Base-by-base conservation (phyloP, 179 eudicot species). In the Beta corolliflora region DNA sequence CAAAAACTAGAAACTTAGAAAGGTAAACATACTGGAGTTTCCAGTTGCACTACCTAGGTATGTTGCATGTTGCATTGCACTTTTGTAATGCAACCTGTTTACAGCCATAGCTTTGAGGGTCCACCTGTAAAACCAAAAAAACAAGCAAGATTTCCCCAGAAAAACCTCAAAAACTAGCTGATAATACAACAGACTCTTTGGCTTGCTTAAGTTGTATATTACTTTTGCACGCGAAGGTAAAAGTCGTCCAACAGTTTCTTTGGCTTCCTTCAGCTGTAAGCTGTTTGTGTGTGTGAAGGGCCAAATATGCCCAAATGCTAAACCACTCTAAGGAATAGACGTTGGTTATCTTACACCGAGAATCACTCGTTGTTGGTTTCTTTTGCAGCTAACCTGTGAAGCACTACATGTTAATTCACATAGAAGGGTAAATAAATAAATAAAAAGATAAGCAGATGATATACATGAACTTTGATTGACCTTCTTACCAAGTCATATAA, bases 11-110 rank as follows among this genome's bases (percentile, higher is more conserved):
- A 9, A 4, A 53, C 63, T 55, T 53, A 29, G 41, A 7, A 50
- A 11, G 75, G 50, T 36, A 71, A 71, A 50, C 25, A 50, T 71
- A 71, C 75, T n/a, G 36, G 58, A 21, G 25, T 71, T 5, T 50
- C 75, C 41, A 52, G 45, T 29, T 72, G 53, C 53, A 19, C 54
- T 70, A 70, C 50, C 54, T 45, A 70, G 54, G 3, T 41, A n/a
- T n/a, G n/a, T n/a, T n/a, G n/a, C n/a, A 50, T 3, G 76, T 72
- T 72, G 76, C 76, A 72, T 52, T 13, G 66, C 77, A 31, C 29
- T 36, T 36, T 3, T 36, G 19, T 41, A 56, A 29, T 55, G 77
- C 77, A 72, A 53, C 29, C 7, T 56, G 45, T 74, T 16, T 25
- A n/a, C 31, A 52, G 4, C 10, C 7, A 31, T 31, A 31, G n/a